phyloP scores from a whole-genome alignment of 2,329 filamentous ascomycete species.

The Neonectria magnoliae region DNA sequence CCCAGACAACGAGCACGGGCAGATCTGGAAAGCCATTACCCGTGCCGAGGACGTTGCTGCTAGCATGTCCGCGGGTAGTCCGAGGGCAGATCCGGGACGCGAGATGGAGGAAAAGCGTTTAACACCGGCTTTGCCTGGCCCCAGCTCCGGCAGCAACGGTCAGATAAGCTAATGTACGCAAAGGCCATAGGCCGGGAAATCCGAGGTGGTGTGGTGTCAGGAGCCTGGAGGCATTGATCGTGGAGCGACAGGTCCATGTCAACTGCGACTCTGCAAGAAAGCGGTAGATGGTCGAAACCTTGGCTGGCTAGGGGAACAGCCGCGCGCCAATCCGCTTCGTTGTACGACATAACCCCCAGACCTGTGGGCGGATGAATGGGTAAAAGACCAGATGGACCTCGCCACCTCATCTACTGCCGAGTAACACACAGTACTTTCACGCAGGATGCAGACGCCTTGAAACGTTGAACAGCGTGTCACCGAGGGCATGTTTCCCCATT shows the following conservation, averaged over 20 bases:
- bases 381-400: constrained; percentile 11
- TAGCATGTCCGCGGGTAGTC: not conserved
- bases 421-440: constrained; percentile 4
- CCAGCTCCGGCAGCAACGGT: not conserved
- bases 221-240: not conserved
- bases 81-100: not conserved
- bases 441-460: constrained; percentile 31
- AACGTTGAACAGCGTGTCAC: constrained; percentile 11
- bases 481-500: constrained; percentile 8
- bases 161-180: not conserved
- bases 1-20: not conserved
- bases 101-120: not conserved
- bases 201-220: not conserved
- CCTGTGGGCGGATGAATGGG: constrained; percentile 25
- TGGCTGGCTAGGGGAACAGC: constrained; percentile 25
- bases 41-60: not conserved
- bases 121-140: not conserved
- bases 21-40: not conserved
- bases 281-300: constrained; percentile 29
- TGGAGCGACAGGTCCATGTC: not conserved
- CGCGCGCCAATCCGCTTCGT: constrained; percentile 30
- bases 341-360: constrained; percentile 28
- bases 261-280: not conserved
- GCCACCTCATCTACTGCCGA: constrained; percentile 18
- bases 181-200: not conserved